phyloP scores from a whole-genome alignment of 805 yeast species.

The baker's yeast (Saccharomyces cerevisiae) region DNA sequence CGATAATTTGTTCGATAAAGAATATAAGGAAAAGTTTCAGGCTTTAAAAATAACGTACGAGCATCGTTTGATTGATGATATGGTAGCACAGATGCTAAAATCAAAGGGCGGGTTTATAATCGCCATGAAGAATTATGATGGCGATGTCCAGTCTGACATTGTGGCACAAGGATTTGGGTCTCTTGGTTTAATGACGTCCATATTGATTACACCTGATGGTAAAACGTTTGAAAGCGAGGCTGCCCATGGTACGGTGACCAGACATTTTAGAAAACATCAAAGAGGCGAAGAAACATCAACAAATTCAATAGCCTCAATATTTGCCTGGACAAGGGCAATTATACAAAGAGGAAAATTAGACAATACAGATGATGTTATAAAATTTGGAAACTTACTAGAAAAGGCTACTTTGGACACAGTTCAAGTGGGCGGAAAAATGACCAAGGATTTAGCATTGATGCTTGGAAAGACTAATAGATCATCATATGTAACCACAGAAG shows the following conservation, averaged over 20 bases:
- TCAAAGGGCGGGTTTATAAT: conserved; percentile 75
- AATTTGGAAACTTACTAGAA: conserved; percentile 59
- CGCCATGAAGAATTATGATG: conserved; percentile 79
- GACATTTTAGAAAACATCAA: conserved; percentile 77
- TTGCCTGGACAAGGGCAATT: conserved; percentile 82
- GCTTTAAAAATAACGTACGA: conserved; percentile 59
- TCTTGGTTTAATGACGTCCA: conserved; percentile 77
- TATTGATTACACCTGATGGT: conserved; percentile 75
- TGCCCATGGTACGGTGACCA: conserved; percentile 82
- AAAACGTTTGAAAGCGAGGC: conserved; percentile 78
- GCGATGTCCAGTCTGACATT: conserved; percentile 79
- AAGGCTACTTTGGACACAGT: conserved; percentile 65
- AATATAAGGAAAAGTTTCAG: conserved; percentile 52
- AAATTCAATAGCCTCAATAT: conserved; percentile 76
- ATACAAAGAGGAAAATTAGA: conserved; percentile 76
- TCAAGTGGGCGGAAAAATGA: conserved; percentile 66
- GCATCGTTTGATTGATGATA: conserved; percentile 77
- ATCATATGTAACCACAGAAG: conserved; percentile 64
- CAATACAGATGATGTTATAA: conserved; percentile 58
- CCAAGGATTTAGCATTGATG: conserved; percentile 73
- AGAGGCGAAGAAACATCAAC: conserved; percentile 78
- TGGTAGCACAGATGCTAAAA: conserved; percentile 85
- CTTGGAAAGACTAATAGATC: conserved; percentile 53
- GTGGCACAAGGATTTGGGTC: conserved; percentile 87
- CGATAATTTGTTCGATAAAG: conserved; percentile 54